Percentiles rank a stretch among this genome's conserved stretches.
Evolutionary conservation across 2,329 filamentous ascomycete species (phyloP).

Genomic region (Trichoderma guizhouense): DNA sequence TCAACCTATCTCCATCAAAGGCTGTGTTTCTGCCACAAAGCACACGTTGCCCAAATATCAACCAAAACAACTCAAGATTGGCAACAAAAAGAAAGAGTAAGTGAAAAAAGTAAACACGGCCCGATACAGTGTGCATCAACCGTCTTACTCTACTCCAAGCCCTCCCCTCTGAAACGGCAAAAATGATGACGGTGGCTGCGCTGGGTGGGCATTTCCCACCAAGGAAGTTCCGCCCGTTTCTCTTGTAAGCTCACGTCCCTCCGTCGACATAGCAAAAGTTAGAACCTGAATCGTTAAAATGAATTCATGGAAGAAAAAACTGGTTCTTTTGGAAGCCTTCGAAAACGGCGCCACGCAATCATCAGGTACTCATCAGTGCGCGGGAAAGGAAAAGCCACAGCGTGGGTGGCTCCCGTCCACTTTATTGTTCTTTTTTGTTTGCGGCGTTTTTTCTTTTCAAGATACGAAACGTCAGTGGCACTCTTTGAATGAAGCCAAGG

Average conservation of each 20-base stretch:
- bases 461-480: neutral
- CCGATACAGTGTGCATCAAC: neutral
- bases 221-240: neutral
- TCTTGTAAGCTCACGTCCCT: neutral
- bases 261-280: neutral
- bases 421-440: neutral
- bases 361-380: neutral
- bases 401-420: neutral
- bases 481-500: neutral
- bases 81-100: neutral
- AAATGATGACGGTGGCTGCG: neutral
- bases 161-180: neutral
- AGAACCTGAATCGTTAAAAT: neutral
- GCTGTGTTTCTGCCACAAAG: neutral
- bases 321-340: neutral
- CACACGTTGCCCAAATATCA: neutral
- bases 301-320: neutral
- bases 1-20: neutral
- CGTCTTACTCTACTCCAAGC: neutral
- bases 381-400: neutral
- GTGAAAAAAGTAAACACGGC: neutral
- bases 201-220: neutral
- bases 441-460: neutral
- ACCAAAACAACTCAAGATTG: neutral
- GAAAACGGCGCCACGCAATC: constrained; percentile 5